A percentile compares a stretch with the other conserved stretches of the same genome.
Evolutionary conservation across 805 yeast species (phyloP).

Genomic region (Barnettozyma pratensis): DNA sequence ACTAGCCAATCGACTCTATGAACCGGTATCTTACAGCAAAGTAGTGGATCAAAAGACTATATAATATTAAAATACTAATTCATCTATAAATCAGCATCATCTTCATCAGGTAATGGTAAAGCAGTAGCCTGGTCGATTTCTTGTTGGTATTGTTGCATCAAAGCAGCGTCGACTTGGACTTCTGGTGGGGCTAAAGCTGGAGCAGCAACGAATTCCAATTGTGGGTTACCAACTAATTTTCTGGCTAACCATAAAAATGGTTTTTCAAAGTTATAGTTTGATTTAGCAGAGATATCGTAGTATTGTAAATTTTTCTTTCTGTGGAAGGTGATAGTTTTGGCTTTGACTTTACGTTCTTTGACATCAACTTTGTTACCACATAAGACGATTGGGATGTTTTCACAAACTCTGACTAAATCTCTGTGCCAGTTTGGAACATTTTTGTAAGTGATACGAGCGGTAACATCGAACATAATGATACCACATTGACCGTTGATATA

Average conservation of each 20-base stretch:
- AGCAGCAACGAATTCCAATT: conserved; percentile 96
- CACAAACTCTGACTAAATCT: conserved; percentile 99
- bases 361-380: conserved; percentile 99
- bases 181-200: conserved; percentile 99
- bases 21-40: neutral
- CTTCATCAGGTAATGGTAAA: conserved; percentile 99
- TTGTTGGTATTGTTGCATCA: conserved; percentile 98
- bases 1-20: neutral
- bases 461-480: conserved; percentile 99
- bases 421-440: conserved; percentile 99
- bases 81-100: conserved; percentile 91
- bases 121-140: conserved; percentile 99
- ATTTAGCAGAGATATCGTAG: conserved; percentile 99
- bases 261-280: conserved; percentile 98
- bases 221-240: conserved; percentile 97
- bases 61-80: neutral
- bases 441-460: conserved; percentile 98
- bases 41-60: neutral
- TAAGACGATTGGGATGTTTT: conserved; percentile 97
- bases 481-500: conserved; percentile 99
- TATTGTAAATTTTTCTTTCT: conserved; percentile 99
- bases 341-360: conserved; percentile 99
- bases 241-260: conserved; percentile 99
- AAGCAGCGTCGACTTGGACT: conserved; percentile 92
- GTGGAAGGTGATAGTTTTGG: conserved; percentile 99